Conservation (phyloP, 2,329 filamentous ascomycete genomes). For the Pseudocercospora macadamiae region DNA sequence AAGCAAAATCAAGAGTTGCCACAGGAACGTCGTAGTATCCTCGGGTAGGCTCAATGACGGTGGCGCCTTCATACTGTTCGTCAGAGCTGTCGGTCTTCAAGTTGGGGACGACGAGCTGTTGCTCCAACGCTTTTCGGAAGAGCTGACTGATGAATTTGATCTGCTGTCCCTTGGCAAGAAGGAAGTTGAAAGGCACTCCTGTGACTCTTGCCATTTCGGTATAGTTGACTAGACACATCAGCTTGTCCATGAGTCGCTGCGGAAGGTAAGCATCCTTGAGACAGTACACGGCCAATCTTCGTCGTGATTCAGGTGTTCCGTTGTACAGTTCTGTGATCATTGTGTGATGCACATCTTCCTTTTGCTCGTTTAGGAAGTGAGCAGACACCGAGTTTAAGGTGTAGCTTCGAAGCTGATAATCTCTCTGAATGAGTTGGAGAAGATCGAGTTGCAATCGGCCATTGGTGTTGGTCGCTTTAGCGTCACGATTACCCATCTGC, state of each 20-base stretch:
- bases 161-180: slow-evolving; percentile 90
- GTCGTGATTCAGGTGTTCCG: slow-evolving; percentile 87
- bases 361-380: slow-evolving; percentile 94
- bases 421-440: slow-evolving; percentile 90
- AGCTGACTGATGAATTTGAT: slow-evolving; percentile 97
- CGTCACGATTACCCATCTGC: slow-evolving; percentile 96
- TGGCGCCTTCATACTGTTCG: slow-evolving; percentile 96
- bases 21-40: slow-evolving; percentile 95
- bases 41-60: slow-evolving; percentile 92
- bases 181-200: slow-evolving; percentile 93
- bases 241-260: slow-evolving; percentile 91
- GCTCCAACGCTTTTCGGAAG: slow-evolving; percentile 90
- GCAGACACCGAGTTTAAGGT: slow-evolving; percentile 95
- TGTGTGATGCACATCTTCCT: slow-evolving; percentile 97
- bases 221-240: slow-evolving; percentile 98
- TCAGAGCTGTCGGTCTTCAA: slow-evolving; percentile 69
- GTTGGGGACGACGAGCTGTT: slow-evolving; percentile 93
- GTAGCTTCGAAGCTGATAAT: slow-evolving; percentile 94
- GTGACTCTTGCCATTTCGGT: slow-evolving; percentile 99
- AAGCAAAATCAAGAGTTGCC: slow-evolving; percentile 97
- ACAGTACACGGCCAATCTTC: slow-evolving; percentile 92
- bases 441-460: slow-evolving; percentile 91
- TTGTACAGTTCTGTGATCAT: slow-evolving; percentile 99
- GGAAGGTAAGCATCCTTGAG: slow-evolving; percentile 96
- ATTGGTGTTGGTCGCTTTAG: slow-evolving; percentile 91